Evolutionary conservation across 371 early-diverging fungal species (phyloP).

Genomic region (Mucor plumbeus): DNA sequence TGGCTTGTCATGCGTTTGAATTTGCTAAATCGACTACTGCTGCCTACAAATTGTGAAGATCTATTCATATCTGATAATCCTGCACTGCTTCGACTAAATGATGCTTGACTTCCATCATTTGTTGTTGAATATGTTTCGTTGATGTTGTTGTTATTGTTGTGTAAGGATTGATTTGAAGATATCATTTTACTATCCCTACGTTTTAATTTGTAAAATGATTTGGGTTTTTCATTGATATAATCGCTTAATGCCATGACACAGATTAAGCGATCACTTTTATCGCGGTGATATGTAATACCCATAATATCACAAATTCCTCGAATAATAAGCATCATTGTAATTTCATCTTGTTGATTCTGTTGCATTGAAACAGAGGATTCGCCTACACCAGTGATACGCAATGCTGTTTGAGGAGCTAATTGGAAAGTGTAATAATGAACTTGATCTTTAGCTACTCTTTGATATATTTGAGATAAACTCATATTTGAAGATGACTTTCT

Average conservation of each 20-base stretch:
- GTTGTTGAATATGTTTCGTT: background rate
- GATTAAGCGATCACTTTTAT: slow-evolving; percentile 33
- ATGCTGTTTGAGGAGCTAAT: slow-evolving; percentile 27
- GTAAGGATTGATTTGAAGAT: slow-evolving; percentile 18
- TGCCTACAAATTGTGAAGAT: slow-evolving; percentile 16
- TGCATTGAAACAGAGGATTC: slow-evolving; percentile 26
- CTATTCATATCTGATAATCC: slow-evolving; percentile 26
- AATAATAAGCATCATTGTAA: slow-evolving; percentile 42
- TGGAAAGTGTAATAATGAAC: slow-evolving; percentile 47
- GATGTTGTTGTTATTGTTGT: background rate
- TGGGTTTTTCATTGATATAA: slow-evolving; percentile 29
- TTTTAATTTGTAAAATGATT: slow-evolving; percentile 25
- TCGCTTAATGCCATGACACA: slow-evolving; percentile 50
- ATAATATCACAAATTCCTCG: slow-evolving; percentile 47
- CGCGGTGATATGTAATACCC: slow-evolving; percentile 47
- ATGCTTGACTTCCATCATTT: slow-evolving; percentile 21
- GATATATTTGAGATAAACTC: slow-evolving; percentile 42
- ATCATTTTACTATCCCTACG: slow-evolving; percentile 28
- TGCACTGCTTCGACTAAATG: slow-evolving; percentile 22
- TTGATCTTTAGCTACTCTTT: slow-evolving; percentile 46
- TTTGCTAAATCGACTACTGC: slow-evolving; percentile 22
- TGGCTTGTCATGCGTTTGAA: slow-evolving; percentile 31
- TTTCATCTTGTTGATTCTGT: slow-evolving; percentile 39
- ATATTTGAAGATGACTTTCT: slow-evolving; percentile 40
- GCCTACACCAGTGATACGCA: slow-evolving; percentile 13